Base-by-base conservation (phyloP, 495 filamentous ascomycete genomes). In the Penicillium diatomitis region DNA sequence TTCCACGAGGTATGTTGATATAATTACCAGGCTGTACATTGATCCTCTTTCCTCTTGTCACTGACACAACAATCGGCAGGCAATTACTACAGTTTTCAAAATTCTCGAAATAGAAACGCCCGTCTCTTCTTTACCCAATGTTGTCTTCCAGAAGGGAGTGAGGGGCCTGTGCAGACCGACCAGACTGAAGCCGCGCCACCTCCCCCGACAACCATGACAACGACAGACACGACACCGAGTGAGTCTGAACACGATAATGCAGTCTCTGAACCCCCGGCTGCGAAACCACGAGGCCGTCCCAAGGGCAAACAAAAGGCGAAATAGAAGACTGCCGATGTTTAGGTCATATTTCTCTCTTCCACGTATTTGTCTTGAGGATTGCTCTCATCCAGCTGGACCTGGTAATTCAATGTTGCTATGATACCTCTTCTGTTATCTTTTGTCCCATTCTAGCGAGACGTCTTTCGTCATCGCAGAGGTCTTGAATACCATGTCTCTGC, bases 101-200 rank as follows among this genome's bases (percentile, higher is more conserved):
- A 95, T 57, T 76, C 82, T 28, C 79, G 80, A 54, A 72, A 78
- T 43, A 73, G 70, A 36, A 70, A 77, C n/a, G 83, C 83, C 3
- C 78, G 84, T 20, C 73, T 95, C 8, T 94, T 92, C 71, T 95
- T 95, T 66, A 80, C 87, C 1, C 89, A 95, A 53, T 87, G 83
- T 4, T 87, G 83, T 61, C 81, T 73, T 9, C 71, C 71, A 10
- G 56, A 41, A 8, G 67, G 66, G 38, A 55, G 43, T 46, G 68
- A 48, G n/a, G 46, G 54, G 3, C 47, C 48, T 6, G 51, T 57
- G 5, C 54, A 60, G 46, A 62, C 66, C 10, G 64, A 58, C 20
- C 20, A 20, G 20, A 20, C 20, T 20, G 20, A 20, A 20, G 20
- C 20, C 20, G 20, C 20, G 20, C 20, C 20, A 20, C 20, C 20